Percentiles rank a stretch among this genome's conserved stretches.
Conservation (phyloP, 1,139 yeast genomes). For the Fermentozyma sake region DNA sequence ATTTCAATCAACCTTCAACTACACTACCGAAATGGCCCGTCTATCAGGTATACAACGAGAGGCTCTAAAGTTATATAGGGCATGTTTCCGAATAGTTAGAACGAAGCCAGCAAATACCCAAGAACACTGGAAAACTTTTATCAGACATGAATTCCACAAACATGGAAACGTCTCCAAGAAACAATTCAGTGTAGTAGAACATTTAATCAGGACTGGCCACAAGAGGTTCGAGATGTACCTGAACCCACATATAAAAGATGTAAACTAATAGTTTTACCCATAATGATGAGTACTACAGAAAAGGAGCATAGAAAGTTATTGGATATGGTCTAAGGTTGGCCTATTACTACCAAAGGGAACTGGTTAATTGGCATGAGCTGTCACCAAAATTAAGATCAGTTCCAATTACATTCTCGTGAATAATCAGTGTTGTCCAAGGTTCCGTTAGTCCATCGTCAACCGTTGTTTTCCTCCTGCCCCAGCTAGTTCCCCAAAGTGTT, state of each 20-base stretch:
- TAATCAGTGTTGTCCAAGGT: no score
- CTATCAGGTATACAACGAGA: conserved; percentile 62
- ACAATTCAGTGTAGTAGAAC: conserved; percentile 85
- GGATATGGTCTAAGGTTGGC: no score
- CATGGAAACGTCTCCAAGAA: conserved; percentile 59
- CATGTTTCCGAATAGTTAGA: conserved; percentile 49
- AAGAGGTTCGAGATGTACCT: conserved; percentile 71
- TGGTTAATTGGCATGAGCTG: no score
- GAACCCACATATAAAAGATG: conserved; percentile 61
- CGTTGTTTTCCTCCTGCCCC: no score
- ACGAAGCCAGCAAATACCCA: conserved; percentile 50
- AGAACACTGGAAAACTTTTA: conserved; percentile 42
- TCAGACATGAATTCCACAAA: conserved; percentile 61
- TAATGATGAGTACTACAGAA: no score
- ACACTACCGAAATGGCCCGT: conserved; percentile 27
- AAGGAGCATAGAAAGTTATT: no score
- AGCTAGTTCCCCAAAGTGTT: no score
- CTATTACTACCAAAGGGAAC: no score
- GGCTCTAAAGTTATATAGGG: conserved; percentile 59
- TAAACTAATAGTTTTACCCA: conserved; percentile 31
- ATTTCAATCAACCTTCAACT: no score
- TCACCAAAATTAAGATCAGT: no score
- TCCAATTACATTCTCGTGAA: no score
- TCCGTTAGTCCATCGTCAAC: no score
- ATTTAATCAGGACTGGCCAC: conserved; percentile 72